A percentile compares a stretch with the other conserved stretches of the same genome.
phyloP scores from a whole-genome alignment of 2,329 filamentous ascomycete species.

The Tolypocladium tropicale region DNA sequence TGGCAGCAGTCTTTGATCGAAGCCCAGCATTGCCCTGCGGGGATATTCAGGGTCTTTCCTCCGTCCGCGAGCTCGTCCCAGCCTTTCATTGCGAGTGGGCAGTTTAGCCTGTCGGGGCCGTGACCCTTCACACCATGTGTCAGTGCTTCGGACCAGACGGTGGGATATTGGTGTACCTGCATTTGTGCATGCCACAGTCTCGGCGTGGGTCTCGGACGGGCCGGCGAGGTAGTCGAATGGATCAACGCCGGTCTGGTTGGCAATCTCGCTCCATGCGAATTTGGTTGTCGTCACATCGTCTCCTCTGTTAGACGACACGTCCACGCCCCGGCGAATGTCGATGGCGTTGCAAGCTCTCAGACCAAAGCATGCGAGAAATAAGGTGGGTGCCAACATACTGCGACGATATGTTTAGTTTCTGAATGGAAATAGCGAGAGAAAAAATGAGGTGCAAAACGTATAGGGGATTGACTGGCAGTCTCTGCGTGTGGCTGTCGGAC shows the following conservation, averaged over 20 bases:
- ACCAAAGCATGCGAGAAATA: neutral
- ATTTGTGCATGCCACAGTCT: neutral
- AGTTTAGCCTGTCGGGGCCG: neutral
- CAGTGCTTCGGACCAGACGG: neutral
- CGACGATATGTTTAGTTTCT: too few relatives aligned
- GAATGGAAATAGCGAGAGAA: too few relatives aligned
- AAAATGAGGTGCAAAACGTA: too few relatives aligned
- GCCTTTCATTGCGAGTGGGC: neutral
- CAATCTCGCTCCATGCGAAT: neutral
- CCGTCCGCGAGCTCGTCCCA: neutral
- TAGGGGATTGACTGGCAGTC: neutral
- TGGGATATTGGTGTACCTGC: neutral
- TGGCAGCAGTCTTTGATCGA: neutral
- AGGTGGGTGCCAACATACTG: neutral
- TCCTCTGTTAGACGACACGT: too few relatives aligned
- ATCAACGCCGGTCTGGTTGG: neutral
- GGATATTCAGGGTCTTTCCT: neutral
- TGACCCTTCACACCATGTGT: neutral
- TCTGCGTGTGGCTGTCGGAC: neutral
- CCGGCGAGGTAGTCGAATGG: neutral
- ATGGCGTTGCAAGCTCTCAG: neutral
- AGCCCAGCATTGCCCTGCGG: neutral
- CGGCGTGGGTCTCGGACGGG: neutral
- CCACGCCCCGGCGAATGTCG: neutral
- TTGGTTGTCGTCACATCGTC: neutral